phyloP scores from a whole-genome alignment of 2,329 filamentous ascomycete species.

The Ophiocordyceps camponoti-saundersi region DNA sequence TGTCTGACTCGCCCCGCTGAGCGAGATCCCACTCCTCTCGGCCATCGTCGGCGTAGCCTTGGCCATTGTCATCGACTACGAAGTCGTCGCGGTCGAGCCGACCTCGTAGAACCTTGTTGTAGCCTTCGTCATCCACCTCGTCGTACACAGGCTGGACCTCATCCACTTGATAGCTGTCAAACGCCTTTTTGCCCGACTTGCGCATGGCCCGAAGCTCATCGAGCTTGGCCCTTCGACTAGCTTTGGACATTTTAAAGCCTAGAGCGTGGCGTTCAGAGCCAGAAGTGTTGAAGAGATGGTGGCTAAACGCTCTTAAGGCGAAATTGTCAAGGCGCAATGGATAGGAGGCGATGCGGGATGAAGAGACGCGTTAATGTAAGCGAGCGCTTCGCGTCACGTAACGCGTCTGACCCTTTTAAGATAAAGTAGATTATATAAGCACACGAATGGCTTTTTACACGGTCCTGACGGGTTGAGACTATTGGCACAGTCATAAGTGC shows the following conservation, averaged over 20 bases:
- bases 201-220: conserved; percentile 74
- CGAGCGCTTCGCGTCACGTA: not conserved
- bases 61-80: conserved; percentile 94
- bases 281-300: conserved; percentile 3
- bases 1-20: conserved; percentile 54
- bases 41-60: conserved; percentile 91
- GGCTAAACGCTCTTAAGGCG: not conserved
- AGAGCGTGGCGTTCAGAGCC: not conserved
- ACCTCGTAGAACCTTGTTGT: conserved; percentile 86
- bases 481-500: no score
- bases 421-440: no score
- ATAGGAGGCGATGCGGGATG: not conserved
- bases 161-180: conserved; percentile 73
- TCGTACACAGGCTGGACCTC: conserved; percentile 81
- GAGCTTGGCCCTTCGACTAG: conserved; percentile 31
- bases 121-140: conserved; percentile 89
- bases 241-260: conserved; percentile 17
- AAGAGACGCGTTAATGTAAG: not conserved
- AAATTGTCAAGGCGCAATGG: not conserved
- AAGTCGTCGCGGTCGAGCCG: conserved; percentile 92
- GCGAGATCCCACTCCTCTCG: conserved; percentile 83
- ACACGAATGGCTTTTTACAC: no score
- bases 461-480: no score
- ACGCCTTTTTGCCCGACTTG: conserved; percentile 77
- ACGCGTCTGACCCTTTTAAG: not conserved